A percentile compares a stretch with the other conserved stretches of the same genome.
Evolutionary conservation across 495 filamentous ascomycete species (phyloP).

Genomic region (Geopyxis carbonaria): DNA sequence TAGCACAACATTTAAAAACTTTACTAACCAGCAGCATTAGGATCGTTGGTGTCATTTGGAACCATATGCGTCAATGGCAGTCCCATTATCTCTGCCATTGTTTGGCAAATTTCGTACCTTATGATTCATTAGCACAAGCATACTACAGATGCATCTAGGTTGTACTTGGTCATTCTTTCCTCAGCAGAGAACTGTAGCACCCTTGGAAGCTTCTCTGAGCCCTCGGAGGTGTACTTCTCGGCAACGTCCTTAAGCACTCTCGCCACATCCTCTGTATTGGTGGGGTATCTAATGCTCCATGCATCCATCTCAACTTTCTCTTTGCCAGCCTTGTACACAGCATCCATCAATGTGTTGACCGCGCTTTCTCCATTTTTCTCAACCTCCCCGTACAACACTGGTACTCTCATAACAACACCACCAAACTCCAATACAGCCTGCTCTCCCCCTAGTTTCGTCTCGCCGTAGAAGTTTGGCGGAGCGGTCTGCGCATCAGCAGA

Average conservation of each 20-base stretch:
- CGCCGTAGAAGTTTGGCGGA: conserved; percentile 74
- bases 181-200: conserved; percentile 81
- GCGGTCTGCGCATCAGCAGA: conserved; percentile 42
- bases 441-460: conserved; percentile 78
- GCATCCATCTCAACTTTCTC: conserved; percentile 63
- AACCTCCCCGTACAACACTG: conserved; percentile 63
- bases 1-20: background rate
- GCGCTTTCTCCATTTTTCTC: conserved; percentile 56
- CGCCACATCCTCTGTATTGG: conserved; percentile 74
- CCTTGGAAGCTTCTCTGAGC: conserved; percentile 34
- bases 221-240: conserved; percentile 37
- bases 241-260: conserved; percentile 58
- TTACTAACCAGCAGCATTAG: conserved; percentile 46
- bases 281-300: conserved; percentile 74
- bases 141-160: background rate
- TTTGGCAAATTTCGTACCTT: conserved; percentile 63
- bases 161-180: conserved; percentile 60
- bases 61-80: conserved; percentile 53
- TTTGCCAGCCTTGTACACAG: conserved; percentile 49
- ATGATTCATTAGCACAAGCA: background rate
- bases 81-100: conserved; percentile 65
- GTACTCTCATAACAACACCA: conserved; percentile 57
- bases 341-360: conserved; percentile 62
- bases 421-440: conserved; percentile 46
- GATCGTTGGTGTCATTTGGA: conserved; percentile 60